Conservation (phyloP, 1,284 basidiomycete genomes). For the Fomitiporia mediterranea region DNA sequence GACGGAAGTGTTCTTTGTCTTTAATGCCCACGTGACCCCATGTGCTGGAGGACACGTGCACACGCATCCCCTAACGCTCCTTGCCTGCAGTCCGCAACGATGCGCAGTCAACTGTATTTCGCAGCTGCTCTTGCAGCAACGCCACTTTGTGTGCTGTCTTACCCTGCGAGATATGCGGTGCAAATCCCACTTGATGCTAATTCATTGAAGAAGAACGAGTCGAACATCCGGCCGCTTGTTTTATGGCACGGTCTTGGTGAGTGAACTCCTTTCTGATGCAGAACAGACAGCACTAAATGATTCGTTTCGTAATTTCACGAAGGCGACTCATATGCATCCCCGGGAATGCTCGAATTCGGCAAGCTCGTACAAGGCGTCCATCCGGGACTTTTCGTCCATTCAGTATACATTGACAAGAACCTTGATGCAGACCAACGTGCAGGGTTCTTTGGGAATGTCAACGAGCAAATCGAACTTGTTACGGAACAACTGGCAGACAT, state of each 20-base stretch:
- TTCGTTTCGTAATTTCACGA: too few relatives aligned
- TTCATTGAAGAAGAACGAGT: neutral
- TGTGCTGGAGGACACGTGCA: too few relatives aligned
- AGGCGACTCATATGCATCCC: slow-evolving; percentile 59
- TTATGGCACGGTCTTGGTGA: slow-evolving; percentile 92
- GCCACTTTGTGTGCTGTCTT: neutral
- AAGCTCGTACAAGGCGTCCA: slow-evolving; percentile 64
- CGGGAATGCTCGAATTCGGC: slow-evolving; percentile 69
- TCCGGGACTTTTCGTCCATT: slow-evolving; percentile 85
- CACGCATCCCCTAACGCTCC: too few relatives aligned
- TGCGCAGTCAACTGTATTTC: neutral
- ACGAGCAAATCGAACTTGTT: slow-evolving; percentile 64
- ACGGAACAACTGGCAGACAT: slow-evolving; percentile 65
- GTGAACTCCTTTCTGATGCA: slow-evolving; percentile 32
- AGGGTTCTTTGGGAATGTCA: slow-evolving; percentile 78
- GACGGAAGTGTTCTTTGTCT: too few relatives aligned
- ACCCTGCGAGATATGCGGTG: neutral
- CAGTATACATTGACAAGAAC: slow-evolving; percentile 68
- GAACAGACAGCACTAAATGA: too few relatives aligned
- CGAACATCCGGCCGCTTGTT: slow-evolving; percentile 63
- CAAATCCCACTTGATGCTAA: neutral
- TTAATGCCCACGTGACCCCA: too few relatives aligned
- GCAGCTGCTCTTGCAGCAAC: neutral
- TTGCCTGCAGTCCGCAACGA: neutral
- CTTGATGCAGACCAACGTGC: slow-evolving; percentile 71